These are phyloP conservation scores for Sisymbrium altissimum DNA, from an alignment of 345 rosid genomes.

Conservation along the genomic window DNA sequence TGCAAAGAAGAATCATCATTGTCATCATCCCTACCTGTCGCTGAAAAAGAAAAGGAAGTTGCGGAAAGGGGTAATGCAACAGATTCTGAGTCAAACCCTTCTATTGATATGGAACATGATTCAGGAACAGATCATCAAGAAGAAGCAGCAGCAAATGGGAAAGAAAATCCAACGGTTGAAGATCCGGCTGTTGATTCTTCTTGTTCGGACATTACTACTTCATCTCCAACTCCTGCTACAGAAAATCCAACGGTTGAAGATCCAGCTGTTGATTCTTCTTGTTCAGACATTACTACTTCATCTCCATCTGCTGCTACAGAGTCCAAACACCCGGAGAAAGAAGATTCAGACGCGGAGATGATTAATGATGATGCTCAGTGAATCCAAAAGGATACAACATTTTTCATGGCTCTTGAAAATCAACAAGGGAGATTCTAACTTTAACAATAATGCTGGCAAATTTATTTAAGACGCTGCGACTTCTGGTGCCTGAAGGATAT, in stretches of 20 bases:
- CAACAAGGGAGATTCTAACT: constrained; percentile 26
- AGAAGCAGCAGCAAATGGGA: constrained; percentile 2
- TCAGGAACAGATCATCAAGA: constrained; percentile 8
- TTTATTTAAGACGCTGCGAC: constrained; percentile 18
- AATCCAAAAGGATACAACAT: constrained; percentile 2
- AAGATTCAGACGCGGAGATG: constrained; percentile 16
- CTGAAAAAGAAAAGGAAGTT: constrained; percentile 1
- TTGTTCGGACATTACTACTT: not conserved
- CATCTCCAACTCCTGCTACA: constrained; percentile 12
- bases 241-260: constrained; percentile 4
- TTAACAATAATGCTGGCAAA: constrained; percentile 13
- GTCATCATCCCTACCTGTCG: constrained; percentile 6
- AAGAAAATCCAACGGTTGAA: constrained; percentile 10
- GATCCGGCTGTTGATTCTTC: not conserved
- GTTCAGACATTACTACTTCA: not conserved
- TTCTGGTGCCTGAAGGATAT: constrained; percentile 7
- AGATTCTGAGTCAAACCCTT: constrained; percentile 24
- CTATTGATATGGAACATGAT: constrained; percentile 14
- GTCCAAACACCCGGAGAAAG: not conserved
- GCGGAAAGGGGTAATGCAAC: constrained; percentile 13
- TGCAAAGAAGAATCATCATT: constrained; percentile 20
- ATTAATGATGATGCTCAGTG: not conserved
- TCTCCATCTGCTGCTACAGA: constrained; percentile 11
- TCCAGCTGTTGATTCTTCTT: not conserved
- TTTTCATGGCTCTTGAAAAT: constrained; percentile 25